These are phyloP conservation scores for Paulownia fortunei DNA, from an alignment of 257 asterid species.

Conservation along the genomic window DNA sequence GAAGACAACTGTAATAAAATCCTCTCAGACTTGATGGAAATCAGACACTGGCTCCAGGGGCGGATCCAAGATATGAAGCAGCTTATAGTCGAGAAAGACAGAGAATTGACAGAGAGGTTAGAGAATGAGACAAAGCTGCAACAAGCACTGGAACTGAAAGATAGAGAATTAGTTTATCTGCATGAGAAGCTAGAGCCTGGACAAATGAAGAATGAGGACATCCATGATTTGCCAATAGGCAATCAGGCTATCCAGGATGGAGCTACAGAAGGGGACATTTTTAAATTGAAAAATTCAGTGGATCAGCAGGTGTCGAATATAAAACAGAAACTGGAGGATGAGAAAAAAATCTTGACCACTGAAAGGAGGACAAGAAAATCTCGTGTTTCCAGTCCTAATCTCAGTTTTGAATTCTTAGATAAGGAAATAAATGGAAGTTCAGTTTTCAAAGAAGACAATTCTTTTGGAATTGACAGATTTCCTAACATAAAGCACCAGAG, in stretches of 20 bases:
- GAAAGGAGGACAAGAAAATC: slow-evolving; percentile 39
- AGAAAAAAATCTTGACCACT: slow-evolving; percentile 31
- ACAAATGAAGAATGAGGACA: slow-evolving; percentile 28
- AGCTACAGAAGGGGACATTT: slow-evolving; percentile 38
- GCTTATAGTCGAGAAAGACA: slow-evolving; percentile 60
- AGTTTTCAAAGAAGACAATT: slow-evolving; percentile 13
- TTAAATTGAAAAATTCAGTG: slow-evolving; percentile 46
- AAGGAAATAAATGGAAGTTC: slow-evolving; percentile 33
- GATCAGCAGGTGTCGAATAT: slow-evolving; percentile 62
- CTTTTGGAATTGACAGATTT: slow-evolving; percentile 25
- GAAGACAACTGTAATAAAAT: slow-evolving; percentile 58
- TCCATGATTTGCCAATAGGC: slow-evolving; percentile 16
- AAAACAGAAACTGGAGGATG: slow-evolving; percentile 66
- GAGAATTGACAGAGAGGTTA: slow-evolving; percentile 54
- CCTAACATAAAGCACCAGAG: slow-evolving; percentile 20
- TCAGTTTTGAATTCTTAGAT: slow-evolving; percentile 42
- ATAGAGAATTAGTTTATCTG: slow-evolving; percentile 44
- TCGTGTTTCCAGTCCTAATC: slow-evolving; percentile 45
- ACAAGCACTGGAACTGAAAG: slow-evolving; percentile 55
- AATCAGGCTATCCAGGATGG: slow-evolving; percentile 12
- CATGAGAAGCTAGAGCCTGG: slow-evolving; percentile 48
- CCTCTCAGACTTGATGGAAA: slow-evolving; percentile 62
- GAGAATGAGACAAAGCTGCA: slow-evolving; percentile 61
- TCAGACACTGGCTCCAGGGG: slow-evolving; percentile 62
- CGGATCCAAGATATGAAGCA: slow-evolving; percentile 59